These are phyloP conservation scores for Rhodocollybia butyracea DNA, from an alignment of 768 basidiomycete genomes.

Conservation along the genomic window DNA sequence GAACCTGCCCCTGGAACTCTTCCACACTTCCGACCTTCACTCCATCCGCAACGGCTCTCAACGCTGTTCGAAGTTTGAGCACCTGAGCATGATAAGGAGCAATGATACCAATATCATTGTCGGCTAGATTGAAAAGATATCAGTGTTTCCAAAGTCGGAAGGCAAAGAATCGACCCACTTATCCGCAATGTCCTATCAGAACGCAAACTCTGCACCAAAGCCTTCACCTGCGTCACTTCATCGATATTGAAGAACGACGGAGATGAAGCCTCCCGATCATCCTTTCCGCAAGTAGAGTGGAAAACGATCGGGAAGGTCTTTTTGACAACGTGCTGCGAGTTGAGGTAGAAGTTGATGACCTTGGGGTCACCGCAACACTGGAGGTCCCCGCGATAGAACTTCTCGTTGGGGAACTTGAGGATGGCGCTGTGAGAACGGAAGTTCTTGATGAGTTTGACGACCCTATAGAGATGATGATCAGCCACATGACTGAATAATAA, in stretches of 20 bases:
- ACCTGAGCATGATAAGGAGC: constrained; percentile 63
- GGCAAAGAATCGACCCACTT: constrained; percentile 5
- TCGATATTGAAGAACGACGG: constrained; percentile 66
- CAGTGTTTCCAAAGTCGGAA: neutral
- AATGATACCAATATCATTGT: constrained; percentile 57
- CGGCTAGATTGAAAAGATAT: constrained; percentile 31
- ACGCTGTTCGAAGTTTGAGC: constrained; percentile 38
- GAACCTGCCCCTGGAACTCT: constrained; percentile 65
- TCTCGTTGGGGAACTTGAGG: constrained; percentile 52
- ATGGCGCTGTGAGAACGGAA: constrained; percentile 57
- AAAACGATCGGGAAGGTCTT: constrained; percentile 55
- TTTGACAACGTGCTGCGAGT: constrained; percentile 34
- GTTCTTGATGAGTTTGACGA: constrained; percentile 59
- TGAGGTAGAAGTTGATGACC: constrained; percentile 36
- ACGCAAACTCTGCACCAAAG: constrained; percentile 36
- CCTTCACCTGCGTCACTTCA: constrained; percentile 49
- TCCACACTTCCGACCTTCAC: constrained; percentile 66
- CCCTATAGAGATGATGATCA: constrained; percentile 24
- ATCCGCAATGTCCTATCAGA: constrained; percentile 34
- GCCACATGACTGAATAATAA: neutral
- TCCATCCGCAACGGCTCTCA: constrained; percentile 31
- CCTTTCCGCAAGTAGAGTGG: constrained; percentile 51
- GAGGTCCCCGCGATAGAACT: constrained; percentile 54
- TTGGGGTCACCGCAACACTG: constrained; percentile 40
- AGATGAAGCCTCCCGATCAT: constrained; percentile 50